These are phyloP conservation scores for Starmerella stigmatis DNA, from an alignment of 805 yeast genomes.

Conservation along the genomic window DNA sequence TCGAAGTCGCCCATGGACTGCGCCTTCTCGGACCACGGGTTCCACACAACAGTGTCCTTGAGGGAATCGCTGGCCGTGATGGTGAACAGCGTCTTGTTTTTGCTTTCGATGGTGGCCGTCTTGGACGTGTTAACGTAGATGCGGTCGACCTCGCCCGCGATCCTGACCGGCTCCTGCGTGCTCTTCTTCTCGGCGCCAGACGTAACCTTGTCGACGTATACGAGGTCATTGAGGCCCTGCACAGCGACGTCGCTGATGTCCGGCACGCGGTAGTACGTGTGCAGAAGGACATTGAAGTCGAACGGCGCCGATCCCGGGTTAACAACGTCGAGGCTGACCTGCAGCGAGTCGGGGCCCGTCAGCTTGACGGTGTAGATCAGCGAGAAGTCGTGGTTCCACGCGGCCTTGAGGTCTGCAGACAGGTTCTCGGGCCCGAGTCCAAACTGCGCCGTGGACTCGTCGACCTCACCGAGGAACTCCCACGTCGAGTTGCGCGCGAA, in stretches of 20 bases:
- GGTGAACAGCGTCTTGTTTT: slow-evolving; percentile 61
- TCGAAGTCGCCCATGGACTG: slow-evolving; percentile 74
- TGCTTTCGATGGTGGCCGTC: slow-evolving; percentile 54
- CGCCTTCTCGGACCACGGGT: slow-evolving; percentile 88
- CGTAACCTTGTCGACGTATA: slow-evolving; percentile 64
- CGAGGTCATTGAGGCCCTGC: slow-evolving; percentile 63
- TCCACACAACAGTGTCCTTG: slow-evolving; percentile 81
- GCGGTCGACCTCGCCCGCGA: slow-evolving; percentile 62
- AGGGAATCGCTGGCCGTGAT: slow-evolving; percentile 43
- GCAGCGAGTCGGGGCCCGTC: slow-evolving; percentile 34
- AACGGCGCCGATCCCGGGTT: slow-evolving; percentile 49
- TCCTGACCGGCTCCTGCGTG: slow-evolving; percentile 25
- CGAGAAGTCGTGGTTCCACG: slow-evolving; percentile 70
- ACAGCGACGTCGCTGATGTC: slow-evolving; percentile 73
- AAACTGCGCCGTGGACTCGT: slow-evolving; percentile 65
- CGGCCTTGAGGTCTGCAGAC: slow-evolving; percentile 44
- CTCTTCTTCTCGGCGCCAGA: slow-evolving; percentile 37
- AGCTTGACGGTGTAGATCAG: slow-evolving; percentile 60
- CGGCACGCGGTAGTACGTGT: slow-evolving; percentile 65
- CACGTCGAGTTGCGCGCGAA: slow-evolving; percentile 83
- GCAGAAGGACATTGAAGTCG: slow-evolving; percentile 91
- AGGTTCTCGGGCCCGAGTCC: slow-evolving; percentile 83
- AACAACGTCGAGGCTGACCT: slow-evolving; percentile 60
- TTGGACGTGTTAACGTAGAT: slow-evolving; percentile 53
- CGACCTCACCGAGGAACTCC: slow-evolving; percentile 87